These are phyloP conservation scores for Tolypocladium tropicale DNA, from an alignment of 2,329 filamentous ascomycete species.

Conservation along the genomic window DNA sequence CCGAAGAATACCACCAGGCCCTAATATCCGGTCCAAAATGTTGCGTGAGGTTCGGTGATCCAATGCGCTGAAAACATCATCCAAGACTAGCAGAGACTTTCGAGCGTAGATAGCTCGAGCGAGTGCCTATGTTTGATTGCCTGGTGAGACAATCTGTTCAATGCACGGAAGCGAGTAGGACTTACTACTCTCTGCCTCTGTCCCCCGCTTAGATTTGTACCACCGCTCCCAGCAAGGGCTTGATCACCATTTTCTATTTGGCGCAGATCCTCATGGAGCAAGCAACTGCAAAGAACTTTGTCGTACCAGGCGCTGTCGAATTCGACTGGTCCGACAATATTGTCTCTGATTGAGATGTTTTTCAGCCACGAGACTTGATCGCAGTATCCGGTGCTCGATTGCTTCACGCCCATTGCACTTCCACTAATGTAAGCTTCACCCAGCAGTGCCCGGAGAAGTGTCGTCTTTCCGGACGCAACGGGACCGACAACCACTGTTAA, in stretches of 20 bases:
- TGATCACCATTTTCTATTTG: constrained; percentile 19
- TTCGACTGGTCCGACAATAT: constrained; percentile 17
- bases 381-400: neutral
- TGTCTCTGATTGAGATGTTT: constrained; percentile 7
- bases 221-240: constrained; percentile 22
- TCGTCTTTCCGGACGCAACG: neutral
- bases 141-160: neutral
- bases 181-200: constrained; percentile 23
- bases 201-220: constrained; percentile 26
- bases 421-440: neutral
- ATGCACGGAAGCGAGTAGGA: neutral
- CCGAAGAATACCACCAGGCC: constrained; percentile 1
- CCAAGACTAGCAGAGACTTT: neutral
- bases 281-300: constrained; percentile 16
- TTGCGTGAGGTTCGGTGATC: constrained; percentile 2
- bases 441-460: neutral
- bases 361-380: neutral
- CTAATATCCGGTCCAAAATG: constrained; percentile 1
- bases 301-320: constrained; percentile 15
- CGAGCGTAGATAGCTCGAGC: constrained; percentile 4
- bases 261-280: constrained; percentile 16
- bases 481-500: neutral
- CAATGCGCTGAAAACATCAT: constrained; percentile 3
- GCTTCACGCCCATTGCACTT: neutral
- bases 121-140: neutral